Conservation (phyloP, 73 alveolate genomes). For the Durusdinium trenchii region DNA sequence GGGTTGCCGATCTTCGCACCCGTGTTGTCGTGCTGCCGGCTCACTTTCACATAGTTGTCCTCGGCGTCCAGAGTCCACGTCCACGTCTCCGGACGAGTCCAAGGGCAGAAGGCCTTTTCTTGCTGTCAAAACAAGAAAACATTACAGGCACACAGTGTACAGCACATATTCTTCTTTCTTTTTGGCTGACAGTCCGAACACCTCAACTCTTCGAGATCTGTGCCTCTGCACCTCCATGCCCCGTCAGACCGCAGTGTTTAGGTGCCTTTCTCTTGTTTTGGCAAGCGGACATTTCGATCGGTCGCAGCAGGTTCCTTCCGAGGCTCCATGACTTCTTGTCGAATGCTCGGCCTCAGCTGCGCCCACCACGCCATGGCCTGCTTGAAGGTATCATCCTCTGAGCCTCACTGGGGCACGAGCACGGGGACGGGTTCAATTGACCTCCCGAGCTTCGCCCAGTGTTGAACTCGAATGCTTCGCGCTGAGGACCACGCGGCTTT, state of each 20-base stretch:
- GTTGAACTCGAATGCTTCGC: not conserved
- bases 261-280: no score
- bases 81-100: no score
- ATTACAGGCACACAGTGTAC: no score
- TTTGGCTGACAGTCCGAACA: no score
- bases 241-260: no score
- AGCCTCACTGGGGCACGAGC: not conserved
- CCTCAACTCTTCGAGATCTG: no score
- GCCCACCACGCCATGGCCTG: conserved; percentile 61
- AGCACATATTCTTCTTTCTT: no score
- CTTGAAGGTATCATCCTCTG: not conserved
- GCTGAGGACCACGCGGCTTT: conserved; percentile 84
- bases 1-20: conserved; percentile 65
- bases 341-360: conserved; percentile 33
- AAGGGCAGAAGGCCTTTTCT: no score
- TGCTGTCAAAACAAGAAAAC: no score
- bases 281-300: no score
- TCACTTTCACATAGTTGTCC: conserved; percentile 90
- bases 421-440: not conserved
- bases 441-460: not conserved
- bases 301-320: not conserved
- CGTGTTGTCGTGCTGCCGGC: conserved; percentile 46
- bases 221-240: no score
- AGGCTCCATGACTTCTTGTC: conserved; percentile 40
- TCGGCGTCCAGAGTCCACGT: no score